Evolutionary conservation across 2,329 filamentous ascomycete genomes (phyloP), one percentile per base, ranked within the genome.

Genomic region (Aspergillus sp.): DNA sequence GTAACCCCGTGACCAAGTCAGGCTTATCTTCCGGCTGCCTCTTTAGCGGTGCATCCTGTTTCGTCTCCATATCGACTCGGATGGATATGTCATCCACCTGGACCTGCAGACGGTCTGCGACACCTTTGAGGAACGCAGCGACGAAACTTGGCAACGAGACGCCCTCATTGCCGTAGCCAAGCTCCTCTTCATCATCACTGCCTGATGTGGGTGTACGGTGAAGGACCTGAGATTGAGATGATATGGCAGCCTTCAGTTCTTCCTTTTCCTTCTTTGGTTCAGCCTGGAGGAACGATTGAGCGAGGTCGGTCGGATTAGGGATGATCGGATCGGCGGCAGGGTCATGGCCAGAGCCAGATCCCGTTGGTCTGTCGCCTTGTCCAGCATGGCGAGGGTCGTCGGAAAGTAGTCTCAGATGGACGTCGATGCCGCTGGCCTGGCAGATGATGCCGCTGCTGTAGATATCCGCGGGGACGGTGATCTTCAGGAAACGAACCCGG

Each of bases 401-500:
- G 74, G 63, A 78, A 69, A 68, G 80, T 36, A 91, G 80, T 66
- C 82, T 83, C 23, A 91, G 71, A 61, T 87, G 84, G 32, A 96
- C 84, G 65, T 93, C 86, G 62, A 97, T 86, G 19, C 92, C 92
- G 67, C 94, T 87, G 21, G 94, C 84, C 71, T 97, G 91, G 69
- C 94, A 86, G 30, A 85, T 82, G 72, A 98, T 96, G 28, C 91
- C 89, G 67, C 89, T 93, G 56, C 87, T 89, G 75, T 93, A 92
- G 66, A 97, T 89, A 75, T 97, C 91, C 73, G 95, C 89, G 12
- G 94, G 92, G 54, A 98, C 84, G 7, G 90, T 96, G 57, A 97
- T 81, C 69, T 90, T 89, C 23, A 98, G 85, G 6, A 90, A 82
- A 2, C 90, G 80, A 55, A 97, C 87, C 65, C 87, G 88, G 59